Evolutionary conservation across 352 stramenopile species (phyloP).

Genomic region (Phytophthora sojae): DNA sequence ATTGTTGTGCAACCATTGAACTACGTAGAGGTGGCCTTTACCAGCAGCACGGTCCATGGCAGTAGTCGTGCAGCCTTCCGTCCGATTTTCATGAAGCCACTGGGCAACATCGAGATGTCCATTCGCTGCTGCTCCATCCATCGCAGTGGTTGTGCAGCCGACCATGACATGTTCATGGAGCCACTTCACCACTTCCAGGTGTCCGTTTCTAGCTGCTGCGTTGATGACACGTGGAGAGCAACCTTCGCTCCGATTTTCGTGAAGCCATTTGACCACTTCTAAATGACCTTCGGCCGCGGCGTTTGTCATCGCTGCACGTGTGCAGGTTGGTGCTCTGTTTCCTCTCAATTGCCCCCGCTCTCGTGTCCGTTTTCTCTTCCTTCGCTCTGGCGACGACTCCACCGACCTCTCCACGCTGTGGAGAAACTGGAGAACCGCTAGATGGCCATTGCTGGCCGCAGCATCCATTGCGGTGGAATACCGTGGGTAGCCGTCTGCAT

Average conservation of each 20-base stretch:
- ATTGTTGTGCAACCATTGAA: constrained; percentile 42
- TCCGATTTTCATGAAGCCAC: constrained; percentile 32
- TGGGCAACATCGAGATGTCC: constrained; percentile 33
- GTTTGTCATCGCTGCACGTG: constrained; percentile 42
- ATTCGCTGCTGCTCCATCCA: constrained; percentile 30
- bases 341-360: constrained; percentile 2
- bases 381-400: constrained; percentile 25
- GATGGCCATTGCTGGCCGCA: constrained; percentile 19
- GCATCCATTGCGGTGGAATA: constrained; percentile 33
- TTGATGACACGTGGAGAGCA: constrained; percentile 44
- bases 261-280: constrained; percentile 42
- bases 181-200: constrained; percentile 45
- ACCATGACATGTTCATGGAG: constrained; percentile 31
- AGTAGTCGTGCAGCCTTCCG: constrained; percentile 30
- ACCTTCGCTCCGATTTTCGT: constrained; percentile 36
- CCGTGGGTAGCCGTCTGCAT: constrained; percentile 12
- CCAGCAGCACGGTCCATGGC: constrained; percentile 44
- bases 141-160: constrained; percentile 25
- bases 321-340: constrained; percentile 23
- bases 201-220: constrained; percentile 38
- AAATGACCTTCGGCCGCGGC: constrained; percentile 40
- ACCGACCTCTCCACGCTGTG: constrained; percentile 17
- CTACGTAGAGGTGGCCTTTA: constrained; percentile 43
- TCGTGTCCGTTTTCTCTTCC: constrained; percentile 17
- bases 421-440: constrained; percentile 43